These are phyloP conservation scores for Calonectria ilicicola DNA, from an alignment of 2,329 filamentous ascomycete genomes.

Conservation along the genomic window DNA sequence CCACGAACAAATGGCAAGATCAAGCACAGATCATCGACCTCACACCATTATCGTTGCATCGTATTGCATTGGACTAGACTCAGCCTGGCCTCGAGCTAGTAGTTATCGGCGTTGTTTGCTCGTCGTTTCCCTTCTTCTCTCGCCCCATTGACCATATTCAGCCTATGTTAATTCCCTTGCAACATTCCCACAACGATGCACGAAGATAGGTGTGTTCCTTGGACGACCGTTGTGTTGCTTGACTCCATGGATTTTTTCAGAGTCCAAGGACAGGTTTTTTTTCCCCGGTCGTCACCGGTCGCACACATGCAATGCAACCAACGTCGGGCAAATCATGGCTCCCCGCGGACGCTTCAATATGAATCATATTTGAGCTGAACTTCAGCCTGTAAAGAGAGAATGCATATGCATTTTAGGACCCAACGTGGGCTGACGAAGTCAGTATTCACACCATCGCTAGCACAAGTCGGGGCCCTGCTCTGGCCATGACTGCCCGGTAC, in stretches of 20 bases:
- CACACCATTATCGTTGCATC: neutral
- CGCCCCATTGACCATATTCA: neutral
- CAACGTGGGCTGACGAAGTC: neutral
- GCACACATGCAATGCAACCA: neutral
- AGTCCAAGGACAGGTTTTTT: neutral
- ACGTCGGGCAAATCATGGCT: neutral
- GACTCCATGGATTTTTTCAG: too few relatives aligned
- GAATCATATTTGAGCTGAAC: too few relatives aligned
- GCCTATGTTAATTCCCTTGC: neutral
- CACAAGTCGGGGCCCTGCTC: neutral
- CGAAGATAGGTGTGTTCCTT: neutral
- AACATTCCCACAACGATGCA: too few relatives aligned
- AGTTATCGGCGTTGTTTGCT: neutral
- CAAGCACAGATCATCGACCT: slow-evolving; percentile 13
- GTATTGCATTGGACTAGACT: neutral
- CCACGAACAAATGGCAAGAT: slow-evolving; percentile 10
- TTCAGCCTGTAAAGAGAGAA: neutral
- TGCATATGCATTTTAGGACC: neutral
- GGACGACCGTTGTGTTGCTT: neutral
- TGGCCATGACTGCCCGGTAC: too few relatives aligned
- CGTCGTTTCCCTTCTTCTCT: neutral
- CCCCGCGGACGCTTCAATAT: neutral
- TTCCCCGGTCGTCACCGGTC: neutral
- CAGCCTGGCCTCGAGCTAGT: neutral
- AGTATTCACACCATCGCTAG: neutral